These are phyloP conservation scores for Macadamia tetraphylla DNA, from an alignment of 164 flowering plant genomes.

Conservation along the genomic window DNA sequence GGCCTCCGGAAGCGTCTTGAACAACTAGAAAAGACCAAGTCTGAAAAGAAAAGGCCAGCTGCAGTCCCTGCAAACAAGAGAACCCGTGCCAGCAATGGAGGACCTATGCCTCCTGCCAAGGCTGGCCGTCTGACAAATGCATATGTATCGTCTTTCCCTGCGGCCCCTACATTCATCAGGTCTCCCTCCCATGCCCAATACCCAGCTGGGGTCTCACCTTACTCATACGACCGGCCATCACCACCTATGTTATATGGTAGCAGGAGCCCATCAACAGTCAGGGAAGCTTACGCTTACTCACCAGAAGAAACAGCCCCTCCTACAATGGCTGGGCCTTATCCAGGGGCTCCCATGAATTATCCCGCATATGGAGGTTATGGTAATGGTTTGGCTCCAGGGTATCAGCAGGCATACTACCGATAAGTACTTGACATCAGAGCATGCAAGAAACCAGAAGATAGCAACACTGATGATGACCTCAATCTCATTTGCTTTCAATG, in stretches of 20 bases:
- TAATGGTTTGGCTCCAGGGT: constrained; percentile 30
- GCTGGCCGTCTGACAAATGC: constrained; percentile 91
- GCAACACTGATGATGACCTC: constrained; percentile 29
- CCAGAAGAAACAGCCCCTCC: constrained; percentile 43
- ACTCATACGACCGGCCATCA: constrained; percentile 41
- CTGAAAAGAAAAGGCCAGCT: constrained; percentile 73
- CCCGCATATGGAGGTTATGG: constrained; percentile 32
- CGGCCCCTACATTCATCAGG: constrained; percentile 56
- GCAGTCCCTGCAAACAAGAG: constrained; percentile 84
- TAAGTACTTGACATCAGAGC: constrained; percentile 13
- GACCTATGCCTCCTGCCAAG: constrained; percentile 99
- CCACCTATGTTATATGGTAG: constrained; percentile 59
- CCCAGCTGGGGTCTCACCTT: constrained; percentile 44
- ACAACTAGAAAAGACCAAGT: constrained; percentile 80
- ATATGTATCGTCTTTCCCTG: constrained; percentile 87
- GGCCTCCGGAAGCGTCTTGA: constrained; percentile 83
- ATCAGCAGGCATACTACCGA: constrained; percentile 37
- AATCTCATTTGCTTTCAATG: constrained; percentile 15
- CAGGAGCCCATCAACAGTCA: constrained; percentile 57
- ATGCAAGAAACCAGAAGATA: constrained; percentile 10
- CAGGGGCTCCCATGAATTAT: constrained; percentile 32
- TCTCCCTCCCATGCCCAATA: constrained; percentile 65
- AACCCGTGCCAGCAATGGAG: constrained; percentile 77
- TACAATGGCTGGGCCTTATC: constrained; percentile 27
- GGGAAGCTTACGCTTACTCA: constrained; percentile 46